Base-by-base conservation (phyloP, 306 rosid species). In the Gynostemma pentaphyllum region DNA sequence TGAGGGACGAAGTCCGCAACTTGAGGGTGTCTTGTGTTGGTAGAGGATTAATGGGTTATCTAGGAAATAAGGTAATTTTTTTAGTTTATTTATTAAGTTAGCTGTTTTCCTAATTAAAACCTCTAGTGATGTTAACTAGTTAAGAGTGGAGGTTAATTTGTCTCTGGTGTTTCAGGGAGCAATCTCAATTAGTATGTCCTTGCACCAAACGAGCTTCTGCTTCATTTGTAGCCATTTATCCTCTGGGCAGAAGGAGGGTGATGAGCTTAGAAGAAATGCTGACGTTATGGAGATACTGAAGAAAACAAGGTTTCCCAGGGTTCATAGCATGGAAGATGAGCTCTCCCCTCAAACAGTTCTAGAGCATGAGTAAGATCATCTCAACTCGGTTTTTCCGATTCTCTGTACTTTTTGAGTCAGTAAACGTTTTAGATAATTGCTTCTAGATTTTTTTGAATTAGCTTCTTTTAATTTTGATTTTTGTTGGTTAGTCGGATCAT, bases 121-220 rank as follows among this genome's bases (percentile, higher is more conserved):
- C 45, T 37, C 37, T 22, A 32, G 68, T 24, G 53, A 64, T n/a
- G n/a, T n/a, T n/a, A n/a, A 45, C n/a, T 11, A 4, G 27, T 26
- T 40, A 16, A 21, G 52, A 54, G 61, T 53, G 50, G 67, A 47
- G 19, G 37, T 44, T 9, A 12, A 44, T 64, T 44, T 10, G 3
- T n/a, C 5, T 45, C 16, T 68, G 52, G 28, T 81, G 79, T 82
- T 83, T 66, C 94, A 94, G 99, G 99, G 99, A 72, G 89, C 96
- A 32, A 92, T 92, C 72, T 92, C 99, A 15, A 79, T 92, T 68
- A 92, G 99, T 82, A 88, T 92, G 99, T 84, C 88, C 50, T 74
- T 92, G 88, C 96, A 92, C 84, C 87, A 81, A 78, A 92, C 99
- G 56, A 92, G 95, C 80, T 85, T 94, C 81, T 94, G 99, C 92